Conservation (phyloP, 176 grass and related monocot genomes). For the Aegilops tauschii region DNA sequence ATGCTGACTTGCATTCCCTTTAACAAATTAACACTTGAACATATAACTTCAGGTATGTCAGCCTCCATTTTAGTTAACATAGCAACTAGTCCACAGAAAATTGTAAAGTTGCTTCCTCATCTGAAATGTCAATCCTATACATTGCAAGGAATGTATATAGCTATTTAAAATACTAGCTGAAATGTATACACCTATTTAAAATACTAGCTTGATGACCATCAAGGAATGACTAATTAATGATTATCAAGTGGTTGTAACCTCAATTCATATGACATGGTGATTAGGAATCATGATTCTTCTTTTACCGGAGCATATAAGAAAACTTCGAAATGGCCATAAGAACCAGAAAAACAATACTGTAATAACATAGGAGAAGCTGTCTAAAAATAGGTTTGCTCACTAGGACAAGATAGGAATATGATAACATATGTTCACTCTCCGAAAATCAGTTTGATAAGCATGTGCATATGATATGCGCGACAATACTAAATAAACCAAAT, state of each 20-base stretch:
- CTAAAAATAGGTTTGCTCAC: background rate
- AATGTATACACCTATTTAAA: background rate
- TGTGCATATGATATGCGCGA: background rate
- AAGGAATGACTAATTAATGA: background rate
- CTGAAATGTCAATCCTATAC: background rate
- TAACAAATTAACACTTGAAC: background rate
- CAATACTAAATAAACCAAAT: background rate
- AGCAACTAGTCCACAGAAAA: background rate
- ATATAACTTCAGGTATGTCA: constrained; percentile 14
- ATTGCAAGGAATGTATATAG: background rate
- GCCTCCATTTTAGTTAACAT: background rate
- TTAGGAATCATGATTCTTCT: background rate
- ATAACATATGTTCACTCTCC: background rate
- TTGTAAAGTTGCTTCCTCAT: background rate
- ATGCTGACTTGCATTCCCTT: background rate
- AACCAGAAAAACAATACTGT: background rate
- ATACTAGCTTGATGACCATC: background rate
- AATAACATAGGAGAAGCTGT: background rate
- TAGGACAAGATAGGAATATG: background rate
- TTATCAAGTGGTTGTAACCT: background rate
- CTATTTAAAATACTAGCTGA: background rate
- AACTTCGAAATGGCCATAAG: background rate
- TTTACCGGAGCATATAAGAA: too few relatives aligned
- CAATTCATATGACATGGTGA: constrained; percentile 11
- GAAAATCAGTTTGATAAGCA: background rate